Evolutionary conservation across 768 basidiomycete genomes (phyloP).

Genomic region (Mycena leptocephala): DNA sequence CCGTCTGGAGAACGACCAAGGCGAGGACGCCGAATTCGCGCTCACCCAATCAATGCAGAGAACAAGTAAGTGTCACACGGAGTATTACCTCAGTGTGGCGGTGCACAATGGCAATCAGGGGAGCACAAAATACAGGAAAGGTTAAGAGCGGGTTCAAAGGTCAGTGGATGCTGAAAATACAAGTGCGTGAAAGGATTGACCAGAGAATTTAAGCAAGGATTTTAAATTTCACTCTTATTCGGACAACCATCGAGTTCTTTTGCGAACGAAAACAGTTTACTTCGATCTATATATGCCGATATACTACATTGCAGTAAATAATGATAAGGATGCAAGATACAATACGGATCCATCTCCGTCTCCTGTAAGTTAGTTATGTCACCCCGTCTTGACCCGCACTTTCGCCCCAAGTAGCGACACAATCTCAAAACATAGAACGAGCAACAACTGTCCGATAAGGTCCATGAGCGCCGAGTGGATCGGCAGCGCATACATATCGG

Average conservation of each 20-base stretch:
- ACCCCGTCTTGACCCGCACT: constrained; percentile 34
- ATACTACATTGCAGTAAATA: background rate
- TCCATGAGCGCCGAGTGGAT: constrained; percentile 93
- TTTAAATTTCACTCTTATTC: too few relatives aligned
- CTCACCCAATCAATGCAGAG: constrained; percentile 27
- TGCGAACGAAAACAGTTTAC: too few relatives aligned
- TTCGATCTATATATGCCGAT: too few relatives aligned
- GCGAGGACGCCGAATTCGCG: constrained; percentile 15
- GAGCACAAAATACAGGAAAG: too few relatives aligned
- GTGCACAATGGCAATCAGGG: background rate
- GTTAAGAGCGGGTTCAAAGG: too few relatives aligned
- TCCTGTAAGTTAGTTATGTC: background rate
- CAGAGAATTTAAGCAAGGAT: too few relatives aligned
- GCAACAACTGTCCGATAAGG: constrained; percentile 84
- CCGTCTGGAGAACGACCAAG: background rate
- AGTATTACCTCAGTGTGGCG: background rate
- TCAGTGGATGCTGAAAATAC: too few relatives aligned
- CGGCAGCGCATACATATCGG: constrained; percentile 95
- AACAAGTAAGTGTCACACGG: constrained; percentile 27
- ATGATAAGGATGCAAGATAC: background rate
- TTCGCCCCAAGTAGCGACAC: constrained; percentile 64
- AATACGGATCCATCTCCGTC: background rate
- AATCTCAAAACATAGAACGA: constrained; percentile 84
- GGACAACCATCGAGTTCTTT: too few relatives aligned
- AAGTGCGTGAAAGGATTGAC: too few relatives aligned